A percentile compares a stretch with the other conserved stretches of the same genome.
Conservation (phyloP, 768 basidiomycete genomes). For the Coprinopsis cinerea region DNA sequence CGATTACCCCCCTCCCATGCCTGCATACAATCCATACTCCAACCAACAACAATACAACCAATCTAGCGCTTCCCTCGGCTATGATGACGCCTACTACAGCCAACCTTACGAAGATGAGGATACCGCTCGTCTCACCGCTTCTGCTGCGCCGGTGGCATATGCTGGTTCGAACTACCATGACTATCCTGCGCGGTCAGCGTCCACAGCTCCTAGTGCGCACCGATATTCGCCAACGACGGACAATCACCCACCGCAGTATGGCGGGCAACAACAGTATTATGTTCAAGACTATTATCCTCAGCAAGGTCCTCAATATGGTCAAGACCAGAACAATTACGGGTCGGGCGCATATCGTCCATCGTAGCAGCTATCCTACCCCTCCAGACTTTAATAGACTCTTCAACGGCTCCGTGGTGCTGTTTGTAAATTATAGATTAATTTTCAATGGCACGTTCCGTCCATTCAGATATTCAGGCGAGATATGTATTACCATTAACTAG, state of each 20-base stretch:
- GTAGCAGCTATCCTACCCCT: neutral
- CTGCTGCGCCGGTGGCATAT: constrained; percentile 42
- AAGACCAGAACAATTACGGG: neutral
- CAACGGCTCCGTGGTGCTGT: constrained; percentile 3
- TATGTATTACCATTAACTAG: constrained; percentile 1
- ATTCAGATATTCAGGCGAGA: neutral
- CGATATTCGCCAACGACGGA: neutral
- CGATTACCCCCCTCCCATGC: constrained; percentile 69
- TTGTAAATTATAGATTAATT: constrained; percentile 11
- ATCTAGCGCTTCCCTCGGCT: constrained; percentile 49
- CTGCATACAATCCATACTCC: constrained; percentile 67
- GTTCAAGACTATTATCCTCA: neutral
- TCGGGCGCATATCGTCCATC: neutral
- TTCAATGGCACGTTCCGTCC: constrained; percentile 2
- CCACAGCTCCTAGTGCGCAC: constrained; percentile 7
- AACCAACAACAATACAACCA: constrained; percentile 56
- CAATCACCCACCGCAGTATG: neutral
- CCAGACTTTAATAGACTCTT: neutral
- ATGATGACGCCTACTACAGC: constrained; percentile 41
- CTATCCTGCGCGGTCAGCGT: constrained; percentile 27
- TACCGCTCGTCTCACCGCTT: constrained; percentile 51
- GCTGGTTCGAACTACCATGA: neutral
- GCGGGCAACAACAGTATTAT: neutral
- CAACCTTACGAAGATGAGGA: constrained; percentile 61
- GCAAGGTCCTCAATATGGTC: neutral